Conservation (phyloP, 1,139 yeast genomes). For the Suhomyces wounanorum region DNA sequence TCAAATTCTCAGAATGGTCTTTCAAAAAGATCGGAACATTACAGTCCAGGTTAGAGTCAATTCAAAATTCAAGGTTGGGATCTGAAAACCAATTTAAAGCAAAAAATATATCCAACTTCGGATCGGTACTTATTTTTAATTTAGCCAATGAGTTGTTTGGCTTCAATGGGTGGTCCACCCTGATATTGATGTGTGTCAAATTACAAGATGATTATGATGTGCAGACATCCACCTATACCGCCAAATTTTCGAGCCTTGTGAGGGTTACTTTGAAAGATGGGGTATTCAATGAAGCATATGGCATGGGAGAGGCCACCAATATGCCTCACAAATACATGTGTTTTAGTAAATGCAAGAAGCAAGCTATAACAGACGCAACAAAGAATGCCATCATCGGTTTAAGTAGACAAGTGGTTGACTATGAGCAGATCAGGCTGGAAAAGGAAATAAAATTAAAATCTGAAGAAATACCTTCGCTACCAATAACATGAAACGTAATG, state of each 20-base stretch:
- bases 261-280: conserved; percentile 53
- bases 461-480: not conserved
- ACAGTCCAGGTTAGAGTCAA: conserved; percentile 34
- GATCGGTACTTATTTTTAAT: conserved; percentile 38
- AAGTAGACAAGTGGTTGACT: conserved; percentile 22
- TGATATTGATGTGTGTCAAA: conserved; percentile 36
- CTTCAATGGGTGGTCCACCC: conserved; percentile 64
- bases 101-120: conserved; percentile 11
- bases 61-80: conserved; percentile 22
- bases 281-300: conserved; percentile 40
- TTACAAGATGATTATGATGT: conserved; percentile 24
- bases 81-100: conserved; percentile 12
- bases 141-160: conserved; percentile 71
- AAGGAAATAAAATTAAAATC: conserved; percentile 4
- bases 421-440: conserved; percentile 17
- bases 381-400: conserved; percentile 41
- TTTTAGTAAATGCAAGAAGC: conserved; percentile 50
- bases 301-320: conserved; percentile 42
- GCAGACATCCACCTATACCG: conserved; percentile 22
- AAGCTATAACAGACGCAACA: conserved; percentile 53
- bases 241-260: conserved; percentile 30
- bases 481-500: not conserved
- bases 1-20: conserved; percentile 29
- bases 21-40: conserved; percentile 37
- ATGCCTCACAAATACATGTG: conserved; percentile 39